A percentile compares a stretch with the other conserved stretches of the same genome.
phyloP scores from a whole-genome alignment of 2,329 filamentous ascomycete genomes.

The Colletotrichum zoysiae region DNA sequence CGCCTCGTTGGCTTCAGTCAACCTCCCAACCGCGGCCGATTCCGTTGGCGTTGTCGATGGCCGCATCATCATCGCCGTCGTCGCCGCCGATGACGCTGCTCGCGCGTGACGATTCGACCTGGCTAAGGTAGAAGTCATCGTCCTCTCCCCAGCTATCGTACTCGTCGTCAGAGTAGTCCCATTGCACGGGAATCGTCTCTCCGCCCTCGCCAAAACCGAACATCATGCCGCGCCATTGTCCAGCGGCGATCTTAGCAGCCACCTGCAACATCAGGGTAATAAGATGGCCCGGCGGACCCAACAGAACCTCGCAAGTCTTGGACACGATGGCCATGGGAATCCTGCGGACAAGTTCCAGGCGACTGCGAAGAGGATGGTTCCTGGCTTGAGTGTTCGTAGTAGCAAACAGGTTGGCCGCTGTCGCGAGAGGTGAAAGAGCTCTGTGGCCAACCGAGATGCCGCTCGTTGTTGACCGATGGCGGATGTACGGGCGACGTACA shows the following conservation, averaged over 20 bases:
- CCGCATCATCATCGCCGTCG: constrained; percentile 39
- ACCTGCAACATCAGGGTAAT: constrained; percentile 85
- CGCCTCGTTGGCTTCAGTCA: constrained; percentile 36
- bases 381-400: constrained; percentile 53
- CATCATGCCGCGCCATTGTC: constrained; percentile 72
- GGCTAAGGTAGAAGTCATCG: constrained; percentile 58
- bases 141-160: constrained; percentile 69
- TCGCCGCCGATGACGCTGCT: constrained; percentile 31
- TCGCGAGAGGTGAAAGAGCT: constrained; percentile 75
- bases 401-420: constrained; percentile 74
- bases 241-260: constrained; percentile 78
- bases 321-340: constrained; percentile 76
- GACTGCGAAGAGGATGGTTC: constrained; percentile 51
- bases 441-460: constrained; percentile 65
- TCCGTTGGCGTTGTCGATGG: constrained; percentile 34
- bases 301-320: constrained; percentile 81
- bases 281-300: constrained; percentile 84
- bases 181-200: constrained; percentile 68
- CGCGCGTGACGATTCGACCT: constrained; percentile 50
- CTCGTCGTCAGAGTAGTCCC: constrained; percentile 72
- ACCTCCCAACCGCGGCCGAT: constrained; percentile 41
- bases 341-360: constrained; percentile 60
- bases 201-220: constrained; percentile 66
- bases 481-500: constrained; percentile 56
- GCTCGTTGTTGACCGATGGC: constrained; percentile 67